These are phyloP conservation scores for Alternaria sp. DNA, from an alignment of 2,329 filamentous ascomycete genomes.

Conservation along the genomic window DNA sequence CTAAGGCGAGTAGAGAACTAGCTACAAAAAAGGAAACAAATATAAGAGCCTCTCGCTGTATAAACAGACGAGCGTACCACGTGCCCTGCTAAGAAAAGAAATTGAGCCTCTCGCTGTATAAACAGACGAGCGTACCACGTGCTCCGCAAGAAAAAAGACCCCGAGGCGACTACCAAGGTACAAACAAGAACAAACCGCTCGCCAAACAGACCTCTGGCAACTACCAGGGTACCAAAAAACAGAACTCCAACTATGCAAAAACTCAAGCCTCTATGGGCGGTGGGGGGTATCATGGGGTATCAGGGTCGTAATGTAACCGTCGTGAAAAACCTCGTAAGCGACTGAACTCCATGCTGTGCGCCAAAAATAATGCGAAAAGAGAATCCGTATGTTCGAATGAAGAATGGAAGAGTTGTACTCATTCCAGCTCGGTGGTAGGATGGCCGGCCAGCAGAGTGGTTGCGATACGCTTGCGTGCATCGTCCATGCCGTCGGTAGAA, in stretches of 20 bases:
- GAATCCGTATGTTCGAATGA: neutral
- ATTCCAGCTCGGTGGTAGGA: conserved; percentile 34
- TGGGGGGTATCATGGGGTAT: conserved; percentile 19
- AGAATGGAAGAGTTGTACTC: neutral
- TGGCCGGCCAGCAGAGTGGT: conserved; percentile 67
- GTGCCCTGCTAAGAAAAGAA: neutral
- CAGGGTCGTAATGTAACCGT: conserved; percentile 15
- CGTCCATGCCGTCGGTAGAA: conserved; percentile 60
- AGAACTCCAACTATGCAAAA: neutral
- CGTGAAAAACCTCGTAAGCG: conserved; percentile 15
- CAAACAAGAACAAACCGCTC: neutral
- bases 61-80: neutral
- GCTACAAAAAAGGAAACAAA: neutral
- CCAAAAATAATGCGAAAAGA: conserved; percentile 3
- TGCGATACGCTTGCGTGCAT: conserved; percentile 68
- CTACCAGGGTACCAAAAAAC: neutral
- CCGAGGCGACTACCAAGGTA: neutral
- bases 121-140: neutral
- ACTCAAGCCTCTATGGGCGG: conserved; percentile 12
- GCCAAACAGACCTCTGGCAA: neutral
- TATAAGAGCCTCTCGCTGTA: neutral
- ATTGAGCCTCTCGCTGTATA: neutral
- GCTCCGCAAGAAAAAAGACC: neutral
- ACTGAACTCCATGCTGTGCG: conserved; percentile 20
- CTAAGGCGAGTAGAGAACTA: neutral